Conservation (phyloP, 2,329 filamentous ascomycete species). For the Monosporascus ibericus region DNA sequence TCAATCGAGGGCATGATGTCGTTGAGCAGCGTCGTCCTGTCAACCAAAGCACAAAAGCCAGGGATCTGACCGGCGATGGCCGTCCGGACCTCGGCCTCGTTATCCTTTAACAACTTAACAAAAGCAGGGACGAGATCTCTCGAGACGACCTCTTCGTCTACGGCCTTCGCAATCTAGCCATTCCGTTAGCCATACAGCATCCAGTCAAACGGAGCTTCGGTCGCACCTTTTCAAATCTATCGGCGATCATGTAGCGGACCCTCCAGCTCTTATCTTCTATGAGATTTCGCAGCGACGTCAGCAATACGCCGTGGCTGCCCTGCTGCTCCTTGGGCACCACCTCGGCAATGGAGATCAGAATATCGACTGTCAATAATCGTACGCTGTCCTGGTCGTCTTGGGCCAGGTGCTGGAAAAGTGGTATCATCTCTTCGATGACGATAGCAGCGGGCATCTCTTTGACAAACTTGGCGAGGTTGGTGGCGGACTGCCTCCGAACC, state of each 20-base stretch:
- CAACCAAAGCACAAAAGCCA: conserved; percentile 87
- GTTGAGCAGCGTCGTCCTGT: conserved; percentile 80
- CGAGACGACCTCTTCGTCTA: conserved; percentile 92
- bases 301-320: conserved; percentile 85
- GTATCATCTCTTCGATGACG: conserved; percentile 98
- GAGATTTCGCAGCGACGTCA: conserved; percentile 83
- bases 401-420: conserved; percentile 93
- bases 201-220: neutral
- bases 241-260: conserved; percentile 98
- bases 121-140: conserved; percentile 94
- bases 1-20: conserved; percentile 97
- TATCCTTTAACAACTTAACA: conserved; percentile 95
- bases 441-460: conserved; percentile 90
- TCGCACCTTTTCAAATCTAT: conserved; percentile 89
- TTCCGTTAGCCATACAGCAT: conserved; percentile 10
- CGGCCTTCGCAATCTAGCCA: conserved; percentile 86
- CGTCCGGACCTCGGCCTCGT: conserved; percentile 93
- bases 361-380: conserved; percentile 88
- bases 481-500: conserved; percentile 94
- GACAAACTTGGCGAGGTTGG: conserved; percentile 94
- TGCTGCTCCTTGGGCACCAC: conserved; percentile 98
- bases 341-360: conserved; percentile 93
- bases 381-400: conserved; percentile 98
- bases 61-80: conserved; percentile 97
- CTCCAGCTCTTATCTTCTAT: conserved; percentile 99